Base-by-base conservation (phyloP, 768 basidiomycete species). In the Collybia nuda region DNA sequence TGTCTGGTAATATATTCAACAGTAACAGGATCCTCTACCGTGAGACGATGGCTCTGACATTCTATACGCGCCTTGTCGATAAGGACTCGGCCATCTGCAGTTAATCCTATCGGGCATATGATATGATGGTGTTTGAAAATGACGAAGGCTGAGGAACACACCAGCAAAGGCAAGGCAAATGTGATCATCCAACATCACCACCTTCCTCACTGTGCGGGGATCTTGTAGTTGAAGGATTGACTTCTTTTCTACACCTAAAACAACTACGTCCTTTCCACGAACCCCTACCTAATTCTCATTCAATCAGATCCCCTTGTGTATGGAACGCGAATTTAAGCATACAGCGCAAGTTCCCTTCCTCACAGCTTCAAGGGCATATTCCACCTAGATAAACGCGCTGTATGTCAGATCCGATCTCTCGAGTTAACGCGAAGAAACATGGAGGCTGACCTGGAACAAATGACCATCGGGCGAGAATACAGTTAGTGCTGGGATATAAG, bases 391-490 rank as follows among this genome's bases (percentile, higher is more conserved):
- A 22, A 63, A 56, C 32, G 63, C 54, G 54, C 62, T 44, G 59
- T 54, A 47, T 45, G 32, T 57, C 32, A 55, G 44, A 38, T 18
- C 47, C 48, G 48, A 54, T 42, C n/a, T 40, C 39, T 32, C 56
- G 29, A 45, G 47, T 49, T 40, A 37, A 44, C 50, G 44, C 47
- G 45, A 54, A 38, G 50, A 26, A 21, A 40, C n/a, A 38, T 17
- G 41, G 26, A 37, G 47, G 50, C 72, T 54, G 57, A 92, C 94
- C 81, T 98, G 94, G 80, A 98, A 97, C 60, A 99, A 77, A 76
- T 99, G 97, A 15, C 97, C 97, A 76, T 98, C 97, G 52, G 96
- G 96, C 38, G 94, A 97, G 79, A 97, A 96, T 65, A 96, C 93
- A 56, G 96, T 98, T 56, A 98, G 85, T 41, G 95, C 95, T 97